phyloP scores from a whole-genome alignment of 305 asterid species.

The Coffea humblotiana region DNA sequence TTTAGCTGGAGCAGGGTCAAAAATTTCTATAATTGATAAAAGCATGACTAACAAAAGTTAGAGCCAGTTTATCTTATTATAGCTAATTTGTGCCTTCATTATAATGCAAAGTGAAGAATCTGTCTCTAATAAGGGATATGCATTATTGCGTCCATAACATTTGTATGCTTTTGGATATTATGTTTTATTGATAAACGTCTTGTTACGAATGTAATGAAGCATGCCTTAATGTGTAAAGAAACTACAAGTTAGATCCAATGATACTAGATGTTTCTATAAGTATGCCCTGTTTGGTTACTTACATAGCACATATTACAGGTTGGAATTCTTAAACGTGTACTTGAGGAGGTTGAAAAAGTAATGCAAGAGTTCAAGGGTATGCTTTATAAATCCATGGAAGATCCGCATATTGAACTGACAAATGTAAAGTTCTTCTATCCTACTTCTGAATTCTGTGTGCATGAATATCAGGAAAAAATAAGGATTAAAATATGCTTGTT shows the following conservation, averaged over 20 bases:
- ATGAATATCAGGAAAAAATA: not conserved
- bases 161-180: not conserved
- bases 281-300: not conserved
- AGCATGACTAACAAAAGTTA: not conserved
- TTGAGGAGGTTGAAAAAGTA: constrained; percentile 98
- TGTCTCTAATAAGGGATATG: not conserved
- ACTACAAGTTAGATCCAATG: not conserved
- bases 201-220: not conserved
- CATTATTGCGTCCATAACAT: not conserved
- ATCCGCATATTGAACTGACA: constrained; percentile 84
- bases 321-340: constrained; percentile 96
- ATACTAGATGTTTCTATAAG: not conserved
- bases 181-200: not conserved
- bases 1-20: too few species aligned
- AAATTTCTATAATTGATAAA: too few species aligned
- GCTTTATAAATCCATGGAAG: constrained; percentile 97
- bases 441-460: not conserved
- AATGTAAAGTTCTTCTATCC: constrained; percentile 49
- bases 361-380: constrained; percentile 92
- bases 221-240: not conserved
- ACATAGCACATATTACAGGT: constrained; percentile 50
- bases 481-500: not conserved
- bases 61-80: not conserved
- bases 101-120: not conserved
- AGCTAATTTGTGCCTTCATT: not conserved